Conservation (phyloP, 2,329 filamentous ascomycete genomes). For the Colletotrichum caudatum region DNA sequence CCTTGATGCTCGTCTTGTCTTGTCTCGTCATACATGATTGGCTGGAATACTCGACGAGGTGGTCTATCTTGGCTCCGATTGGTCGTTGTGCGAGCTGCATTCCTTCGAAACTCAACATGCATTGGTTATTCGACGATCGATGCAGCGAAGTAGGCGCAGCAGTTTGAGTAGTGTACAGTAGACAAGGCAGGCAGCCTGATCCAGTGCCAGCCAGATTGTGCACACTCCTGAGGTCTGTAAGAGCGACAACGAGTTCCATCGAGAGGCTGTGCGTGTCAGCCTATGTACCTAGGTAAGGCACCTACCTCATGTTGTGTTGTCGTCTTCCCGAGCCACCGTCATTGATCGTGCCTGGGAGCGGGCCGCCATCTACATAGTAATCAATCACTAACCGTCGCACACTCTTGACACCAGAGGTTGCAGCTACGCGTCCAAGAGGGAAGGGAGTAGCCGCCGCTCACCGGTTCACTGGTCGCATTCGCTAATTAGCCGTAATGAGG, state of each 20-base stretch:
- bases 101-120: slow-evolving; percentile 16
- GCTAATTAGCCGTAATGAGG: background rate
- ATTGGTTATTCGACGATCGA: slow-evolving; percentile 6
- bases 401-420: background rate
- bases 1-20: slow-evolving; percentile 5
- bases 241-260: background rate
- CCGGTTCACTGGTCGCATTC: slow-evolving; percentile 7
- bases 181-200: background rate
- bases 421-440: background rate
- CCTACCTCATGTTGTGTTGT: background rate
- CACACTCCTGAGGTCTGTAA: background rate
- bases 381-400: too few relatives aligned
- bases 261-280: too few relatives aligned
- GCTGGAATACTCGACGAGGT: slow-evolving; percentile 22
- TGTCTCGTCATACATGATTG: slow-evolving; percentile 15
- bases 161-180: background rate
- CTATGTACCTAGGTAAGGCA: too few relatives aligned
- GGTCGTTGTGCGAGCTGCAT: slow-evolving; percentile 30
- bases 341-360: background rate
- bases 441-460: slow-evolving; percentile 7
- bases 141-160: slow-evolving; percentile 18
- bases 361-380: background rate
- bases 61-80: slow-evolving; percentile 14
- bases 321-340: background rate
- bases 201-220: background rate